A percentile compares a stretch with the other conserved stretches of the same genome.
These are phyloP conservation scores for Crucibulum laeve DNA, from an alignment of 768 basidiomycete species.

Conservation along the genomic window DNA sequence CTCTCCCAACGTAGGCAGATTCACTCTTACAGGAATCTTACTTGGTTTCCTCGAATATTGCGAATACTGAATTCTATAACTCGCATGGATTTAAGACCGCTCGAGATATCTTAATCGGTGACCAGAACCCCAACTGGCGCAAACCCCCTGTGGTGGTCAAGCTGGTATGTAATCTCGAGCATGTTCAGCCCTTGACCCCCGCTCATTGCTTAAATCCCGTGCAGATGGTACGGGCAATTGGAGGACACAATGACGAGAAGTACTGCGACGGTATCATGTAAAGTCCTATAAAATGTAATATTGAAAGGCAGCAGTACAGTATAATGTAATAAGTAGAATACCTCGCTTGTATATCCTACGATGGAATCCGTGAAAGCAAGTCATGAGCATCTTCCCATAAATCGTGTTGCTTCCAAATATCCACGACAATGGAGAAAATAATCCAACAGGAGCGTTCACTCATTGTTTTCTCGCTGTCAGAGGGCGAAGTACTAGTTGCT, in stretches of 20 bases:
- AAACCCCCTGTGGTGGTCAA: conserved; percentile 14
- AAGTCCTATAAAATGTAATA: too few species aligned
- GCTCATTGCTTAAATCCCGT: too few species aligned
- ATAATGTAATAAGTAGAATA: too few species aligned
- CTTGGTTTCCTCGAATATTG: conserved; percentile 16
- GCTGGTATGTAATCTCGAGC: conserved; percentile 12
- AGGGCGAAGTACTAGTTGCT: conserved; percentile 2
- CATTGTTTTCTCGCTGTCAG: conserved; percentile 15
- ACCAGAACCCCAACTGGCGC: conserved; percentile 19
- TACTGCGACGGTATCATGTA: too few species aligned
- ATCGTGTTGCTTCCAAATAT: conserved; percentile 76
- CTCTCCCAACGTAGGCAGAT: conserved; percentile 13
- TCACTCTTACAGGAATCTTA: conserved; percentile 11
- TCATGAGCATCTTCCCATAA: conserved; percentile 74
- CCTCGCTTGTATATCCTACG: too few species aligned
- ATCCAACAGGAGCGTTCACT: conserved; percentile 66
- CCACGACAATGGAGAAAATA: conserved; percentile 57
- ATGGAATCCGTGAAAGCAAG: conserved; percentile 27
- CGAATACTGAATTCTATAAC: conserved; percentile 19
- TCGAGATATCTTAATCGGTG: conserved; percentile 13
- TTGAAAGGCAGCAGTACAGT: too few species aligned
- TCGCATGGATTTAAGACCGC: conserved; percentile 19
- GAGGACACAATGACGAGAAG: too few species aligned
- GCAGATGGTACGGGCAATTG: too few species aligned
- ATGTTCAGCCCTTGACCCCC: too few species aligned